These are phyloP conservation scores for Trametes elegans DNA, from an alignment of 768 basidiomycete genomes.

Conservation along the genomic window DNA sequence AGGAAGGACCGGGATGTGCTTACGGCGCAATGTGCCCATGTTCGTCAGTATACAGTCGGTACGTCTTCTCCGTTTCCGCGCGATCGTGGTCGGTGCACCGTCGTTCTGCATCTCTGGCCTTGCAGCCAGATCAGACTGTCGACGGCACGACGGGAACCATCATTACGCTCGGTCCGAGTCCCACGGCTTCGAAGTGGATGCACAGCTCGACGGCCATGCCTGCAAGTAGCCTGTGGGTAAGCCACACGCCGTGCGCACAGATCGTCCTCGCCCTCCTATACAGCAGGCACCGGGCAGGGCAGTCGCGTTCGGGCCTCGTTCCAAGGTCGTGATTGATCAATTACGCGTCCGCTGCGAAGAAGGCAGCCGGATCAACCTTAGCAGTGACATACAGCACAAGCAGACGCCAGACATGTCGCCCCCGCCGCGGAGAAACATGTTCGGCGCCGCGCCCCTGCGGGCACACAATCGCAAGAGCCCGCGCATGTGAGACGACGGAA, in stretches of 20 bases:
- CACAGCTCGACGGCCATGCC: too few relatives aligned
- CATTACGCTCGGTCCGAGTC: too few relatives aligned
- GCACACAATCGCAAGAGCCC: background rate
- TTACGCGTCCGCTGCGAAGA: background rate
- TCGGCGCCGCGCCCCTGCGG: background rate
- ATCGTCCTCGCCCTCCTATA: background rate
- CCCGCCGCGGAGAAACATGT: too few relatives aligned
- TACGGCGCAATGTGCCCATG: slow-evolving; percentile 4
- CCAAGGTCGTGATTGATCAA: background rate
- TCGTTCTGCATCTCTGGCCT: too few relatives aligned
- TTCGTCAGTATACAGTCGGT: background rate
- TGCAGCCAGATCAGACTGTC: too few relatives aligned
- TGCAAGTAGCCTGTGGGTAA: too few relatives aligned
- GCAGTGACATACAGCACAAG: background rate
- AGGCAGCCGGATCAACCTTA: background rate
- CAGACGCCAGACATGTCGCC: too few relatives aligned
- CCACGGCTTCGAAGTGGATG: too few relatives aligned
- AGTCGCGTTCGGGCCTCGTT: background rate
- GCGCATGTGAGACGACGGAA: too few relatives aligned
- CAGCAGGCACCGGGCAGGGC: background rate
- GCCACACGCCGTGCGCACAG: too few relatives aligned
- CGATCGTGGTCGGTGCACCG: background rate
- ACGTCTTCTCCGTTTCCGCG: too few relatives aligned
- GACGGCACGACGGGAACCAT: too few relatives aligned
- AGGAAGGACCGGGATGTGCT: background rate